These are phyloP conservation scores for Quambalaria eucalypti DNA, from an alignment of 1,284 basidiomycete species.

Conservation along the genomic window DNA sequence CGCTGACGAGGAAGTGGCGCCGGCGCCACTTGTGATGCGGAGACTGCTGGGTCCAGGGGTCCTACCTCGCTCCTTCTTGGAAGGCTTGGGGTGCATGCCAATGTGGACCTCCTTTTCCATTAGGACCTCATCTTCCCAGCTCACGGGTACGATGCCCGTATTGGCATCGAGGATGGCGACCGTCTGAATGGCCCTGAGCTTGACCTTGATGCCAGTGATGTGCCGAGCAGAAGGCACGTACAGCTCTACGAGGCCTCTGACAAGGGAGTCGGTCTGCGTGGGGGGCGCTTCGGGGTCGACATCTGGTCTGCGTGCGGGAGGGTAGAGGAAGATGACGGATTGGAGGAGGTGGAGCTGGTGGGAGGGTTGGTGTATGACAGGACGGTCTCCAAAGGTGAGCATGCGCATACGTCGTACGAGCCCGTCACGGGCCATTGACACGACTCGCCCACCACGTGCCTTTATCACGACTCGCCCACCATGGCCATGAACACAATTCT, in stretches of 20 bases:
- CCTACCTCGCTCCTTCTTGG: constrained; percentile 5
- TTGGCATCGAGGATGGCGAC: constrained; percentile 34
- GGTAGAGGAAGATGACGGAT: constrained; percentile 41
- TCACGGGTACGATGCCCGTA: constrained; percentile 27
- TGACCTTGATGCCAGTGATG: constrained; percentile 41
- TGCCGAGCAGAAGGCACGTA: constrained; percentile 37
- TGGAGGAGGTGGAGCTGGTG: constrained; percentile 41
- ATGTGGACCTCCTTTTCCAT: constrained; percentile 43
- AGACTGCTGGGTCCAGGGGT: neutral
- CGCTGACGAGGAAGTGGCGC: too few relatives aligned
- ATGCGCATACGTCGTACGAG: too few relatives aligned
- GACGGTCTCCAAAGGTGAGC: neutral
- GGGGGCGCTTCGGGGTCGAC: constrained; percentile 29
- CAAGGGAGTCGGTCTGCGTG: constrained; percentile 40
- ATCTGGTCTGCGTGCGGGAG: constrained; percentile 29
- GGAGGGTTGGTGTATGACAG: neutral
- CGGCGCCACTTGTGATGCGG: constrained; percentile 2
- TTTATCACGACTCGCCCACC: too few relatives aligned
- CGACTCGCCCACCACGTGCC: neutral
- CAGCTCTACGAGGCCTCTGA: constrained; percentile 43
- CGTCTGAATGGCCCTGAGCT: constrained; percentile 38
- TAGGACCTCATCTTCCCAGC: constrained; percentile 41
- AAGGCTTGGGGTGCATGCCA: constrained; percentile 16
- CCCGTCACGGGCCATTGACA: too few relatives aligned
- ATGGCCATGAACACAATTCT: too few relatives aligned